phyloP scores from a whole-genome alignment of 352 stramenopile genomes.

The Phytophthora nicotianae region DNA sequence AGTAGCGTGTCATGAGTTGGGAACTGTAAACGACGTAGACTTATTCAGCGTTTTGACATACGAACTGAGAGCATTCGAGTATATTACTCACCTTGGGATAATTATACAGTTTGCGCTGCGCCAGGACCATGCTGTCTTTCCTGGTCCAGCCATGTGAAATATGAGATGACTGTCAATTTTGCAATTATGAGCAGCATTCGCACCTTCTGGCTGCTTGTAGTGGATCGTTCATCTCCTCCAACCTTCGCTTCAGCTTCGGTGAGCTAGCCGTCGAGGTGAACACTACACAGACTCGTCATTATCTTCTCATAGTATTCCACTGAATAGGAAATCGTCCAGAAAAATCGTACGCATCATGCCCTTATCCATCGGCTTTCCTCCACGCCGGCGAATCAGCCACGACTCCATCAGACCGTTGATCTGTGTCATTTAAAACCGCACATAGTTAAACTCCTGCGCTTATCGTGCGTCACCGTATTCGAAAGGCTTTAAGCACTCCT shows the following conservation, averaged over 20 bases:
- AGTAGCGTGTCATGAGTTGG: conserved; percentile 54
- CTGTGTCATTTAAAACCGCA: conserved; percentile 25
- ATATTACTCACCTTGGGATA: conserved; percentile 66
- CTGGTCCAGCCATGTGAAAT: conserved; percentile 10
- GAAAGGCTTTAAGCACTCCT: background rate
- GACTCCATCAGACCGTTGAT: conserved; percentile 89
- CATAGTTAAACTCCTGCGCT: conserved; percentile 6
- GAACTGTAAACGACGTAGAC: conserved; percentile 35
- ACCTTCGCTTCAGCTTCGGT: conserved; percentile 69
- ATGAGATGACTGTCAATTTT: background rate
- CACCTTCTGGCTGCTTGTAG: conserved; percentile 50
- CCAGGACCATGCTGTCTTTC: conserved; percentile 42
- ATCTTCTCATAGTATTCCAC: background rate
- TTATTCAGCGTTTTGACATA: background rate
- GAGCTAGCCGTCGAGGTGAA: conserved; percentile 60
- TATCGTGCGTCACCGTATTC: background rate
- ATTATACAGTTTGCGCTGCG: conserved; percentile 67
- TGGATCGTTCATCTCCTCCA: conserved; percentile 62
- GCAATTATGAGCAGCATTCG: background rate
- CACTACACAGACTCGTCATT: conserved; percentile 27
- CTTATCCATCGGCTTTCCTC: conserved; percentile 84
- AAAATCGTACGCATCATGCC: conserved; percentile 52
- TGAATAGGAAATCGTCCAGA: background rate
- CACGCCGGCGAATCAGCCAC: conserved; percentile 81
- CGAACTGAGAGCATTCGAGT: background rate